phyloP scores from a whole-genome alignment of 352 stramenopile genomes.

The Phytophthora pluvialis region DNA sequence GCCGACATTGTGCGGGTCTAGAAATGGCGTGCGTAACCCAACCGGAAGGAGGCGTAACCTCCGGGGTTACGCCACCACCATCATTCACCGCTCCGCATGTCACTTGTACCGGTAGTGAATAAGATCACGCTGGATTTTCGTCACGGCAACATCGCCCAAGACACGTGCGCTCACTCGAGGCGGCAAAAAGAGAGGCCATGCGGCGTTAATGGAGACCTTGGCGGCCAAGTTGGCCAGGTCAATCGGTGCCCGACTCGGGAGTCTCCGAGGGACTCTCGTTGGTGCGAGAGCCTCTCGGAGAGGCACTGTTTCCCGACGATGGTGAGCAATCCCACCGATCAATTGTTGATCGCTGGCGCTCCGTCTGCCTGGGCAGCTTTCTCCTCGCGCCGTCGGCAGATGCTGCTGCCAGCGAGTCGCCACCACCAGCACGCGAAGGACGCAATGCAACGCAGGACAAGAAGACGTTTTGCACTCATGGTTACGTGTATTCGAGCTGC shows the following conservation, averaged over 20 bases:
- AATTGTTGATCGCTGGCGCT: constrained; percentile 23
- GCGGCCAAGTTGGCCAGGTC: background rate
- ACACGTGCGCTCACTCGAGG: background rate
- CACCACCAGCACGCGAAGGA: background rate
- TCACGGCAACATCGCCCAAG: background rate
- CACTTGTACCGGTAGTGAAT: background rate
- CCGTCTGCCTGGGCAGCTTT: constrained; percentile 31
- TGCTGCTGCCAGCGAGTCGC: background rate
- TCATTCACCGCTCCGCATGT: background rate
- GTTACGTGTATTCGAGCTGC: constrained; percentile 31
- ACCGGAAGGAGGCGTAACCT: constrained; percentile 5
- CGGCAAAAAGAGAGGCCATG: background rate
- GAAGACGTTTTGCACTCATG: constrained; percentile 13
- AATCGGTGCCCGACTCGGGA: no score
- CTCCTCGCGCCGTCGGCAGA: constrained; percentile 23
- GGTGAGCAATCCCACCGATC: constrained; percentile 14
- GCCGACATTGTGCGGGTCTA: background rate
- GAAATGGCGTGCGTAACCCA: no score
- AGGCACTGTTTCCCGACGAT: constrained; percentile 2
- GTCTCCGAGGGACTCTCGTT: no score
- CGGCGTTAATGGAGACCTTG: background rate
- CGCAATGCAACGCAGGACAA: constrained; percentile 11
- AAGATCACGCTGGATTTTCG: background rate
- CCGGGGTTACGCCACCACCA: constrained; percentile 3
- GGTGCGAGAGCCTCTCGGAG: background rate